These are phyloP conservation scores for Nannizziopsis barbatae DNA, from an alignment of 2,329 filamentous ascomycete species.

Conservation along the genomic window DNA sequence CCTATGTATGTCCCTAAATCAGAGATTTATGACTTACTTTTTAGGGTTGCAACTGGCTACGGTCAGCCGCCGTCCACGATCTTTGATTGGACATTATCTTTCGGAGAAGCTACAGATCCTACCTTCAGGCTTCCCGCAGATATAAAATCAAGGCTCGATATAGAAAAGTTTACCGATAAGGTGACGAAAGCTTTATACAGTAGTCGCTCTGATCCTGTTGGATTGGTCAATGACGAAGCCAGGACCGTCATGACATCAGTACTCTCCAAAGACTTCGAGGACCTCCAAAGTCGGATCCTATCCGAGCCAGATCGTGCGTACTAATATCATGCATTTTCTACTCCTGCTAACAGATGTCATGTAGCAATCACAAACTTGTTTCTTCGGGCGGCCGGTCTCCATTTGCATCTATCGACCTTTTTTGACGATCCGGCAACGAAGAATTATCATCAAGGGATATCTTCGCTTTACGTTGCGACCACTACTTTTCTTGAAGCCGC, in stretches of 20 bases:
- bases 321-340: background rate
- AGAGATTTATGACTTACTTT: background rate
- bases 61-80: conserved; percentile 53
- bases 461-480: conserved; percentile 37
- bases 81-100: conserved; percentile 48
- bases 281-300: conserved; percentile 43
- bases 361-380: conserved; percentile 39
- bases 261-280: conserved; percentile 38
- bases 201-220: conserved; percentile 45
- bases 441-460: conserved; percentile 37
- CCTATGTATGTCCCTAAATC: conserved; percentile 13
- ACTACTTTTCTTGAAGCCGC: conserved; percentile 39
- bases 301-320: conserved; percentile 32
- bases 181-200: conserved; percentile 47
- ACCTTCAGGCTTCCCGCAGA: conserved; percentile 43
- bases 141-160: conserved; percentile 42
- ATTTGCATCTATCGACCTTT: conserved; percentile 40
- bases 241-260: conserved; percentile 36
- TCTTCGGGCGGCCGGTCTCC: conserved; percentile 37
- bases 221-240: conserved; percentile 37
- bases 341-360: background rate
- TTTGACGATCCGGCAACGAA: conserved; percentile 39
- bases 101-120: conserved; percentile 33
- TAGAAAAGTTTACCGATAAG: conserved; percentile 50
- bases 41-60: conserved; percentile 54